Evolutionary conservation across 352 stramenopile species (phyloP), one percentile per base, ranked within the genome.

Genomic region (Phytophthora macrochlamydospora): DNA sequence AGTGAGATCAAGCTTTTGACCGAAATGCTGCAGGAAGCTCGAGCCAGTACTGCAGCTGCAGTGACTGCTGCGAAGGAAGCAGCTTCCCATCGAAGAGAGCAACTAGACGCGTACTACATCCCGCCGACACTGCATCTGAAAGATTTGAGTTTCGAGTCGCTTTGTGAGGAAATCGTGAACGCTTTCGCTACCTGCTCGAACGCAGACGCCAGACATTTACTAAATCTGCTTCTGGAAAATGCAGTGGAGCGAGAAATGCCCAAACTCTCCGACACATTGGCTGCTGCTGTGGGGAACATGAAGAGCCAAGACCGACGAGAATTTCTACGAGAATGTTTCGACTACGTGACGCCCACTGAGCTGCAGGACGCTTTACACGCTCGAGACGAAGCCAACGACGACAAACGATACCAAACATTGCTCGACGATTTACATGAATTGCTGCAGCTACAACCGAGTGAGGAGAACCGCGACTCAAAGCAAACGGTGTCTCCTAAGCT

Each of bases 281-380:
- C 83, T 0, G 55, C 67, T 4, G 79, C 61, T 3, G 74, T 87
- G 13, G 81, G 88, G 11, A 48, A 81, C 18, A 71, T 90, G 42
- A 56, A 71, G 2, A 71, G 78, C 28, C 71, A 69, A 32, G 69
- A 89, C 14, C 64, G 79, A 42, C 64, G 74, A 8, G 12, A 51
- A 8, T 92, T 92, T 32, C 59, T 90, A 29, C 71, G 69, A 28
- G 79, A 92, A 45, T 92, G 84, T 37, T 85, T 90, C n/a, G 70
- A 79, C 29, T 74, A 86, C 31, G 67, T 92, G 11, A 67, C 66
- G 0, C 69, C 56, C 1, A 68, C 67, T 4, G 83, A 92, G 29
- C 72, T 92, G 18, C 81, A 90, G 48, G 72, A 85, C 45, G 72
- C 71, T 18, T 55, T 92, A 13, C 67, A 71, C 4, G 62, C 73